Conservation (phyloP, 2,329 filamentous ascomycete species). For the Fusarium poae region DNA sequence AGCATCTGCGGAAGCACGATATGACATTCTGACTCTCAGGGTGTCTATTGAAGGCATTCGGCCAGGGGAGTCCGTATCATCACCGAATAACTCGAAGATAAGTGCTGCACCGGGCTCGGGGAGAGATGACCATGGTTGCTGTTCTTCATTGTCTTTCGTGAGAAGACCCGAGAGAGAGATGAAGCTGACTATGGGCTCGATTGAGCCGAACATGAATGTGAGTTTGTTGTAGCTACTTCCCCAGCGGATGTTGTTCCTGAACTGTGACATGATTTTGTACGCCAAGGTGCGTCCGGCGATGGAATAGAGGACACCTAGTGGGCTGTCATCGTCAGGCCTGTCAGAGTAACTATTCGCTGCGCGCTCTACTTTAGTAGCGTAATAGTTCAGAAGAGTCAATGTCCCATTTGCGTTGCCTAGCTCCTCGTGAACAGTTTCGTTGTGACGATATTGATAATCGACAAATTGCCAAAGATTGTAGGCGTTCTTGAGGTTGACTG, state of each 20-base stretch:
- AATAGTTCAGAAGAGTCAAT: slow-evolving; percentile 64
- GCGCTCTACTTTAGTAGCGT: slow-evolving; percentile 78
- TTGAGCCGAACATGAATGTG: slow-evolving; percentile 66
- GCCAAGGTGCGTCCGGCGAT: slow-evolving; percentile 68
- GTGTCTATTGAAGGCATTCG: slow-evolving; percentile 52
- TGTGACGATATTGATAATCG: slow-evolving; percentile 66
- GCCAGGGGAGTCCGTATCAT: slow-evolving; percentile 39
- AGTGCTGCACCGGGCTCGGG: slow-evolving; percentile 81
- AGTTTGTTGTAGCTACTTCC: slow-evolving; percentile 60
- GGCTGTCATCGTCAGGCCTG: slow-evolving; percentile 56
- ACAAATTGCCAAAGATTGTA: slow-evolving; percentile 68
- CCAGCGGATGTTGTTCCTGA: slow-evolving; percentile 59
- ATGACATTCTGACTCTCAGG: slow-evolving; percentile 68
- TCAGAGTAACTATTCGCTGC: slow-evolving; percentile 67
- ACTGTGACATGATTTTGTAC: slow-evolving; percentile 57
- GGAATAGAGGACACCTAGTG: slow-evolving; percentile 56
- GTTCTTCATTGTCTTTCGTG: slow-evolving; percentile 64
- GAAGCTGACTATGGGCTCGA: slow-evolving; percentile 68
- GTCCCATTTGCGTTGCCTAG: slow-evolving; percentile 54
- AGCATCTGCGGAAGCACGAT: slow-evolving; percentile 62
- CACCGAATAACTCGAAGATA: slow-evolving; percentile 74
- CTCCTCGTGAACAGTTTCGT: slow-evolving; percentile 56
- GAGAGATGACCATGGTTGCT: slow-evolving; percentile 53
- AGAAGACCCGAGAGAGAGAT: slow-evolving; percentile 64
- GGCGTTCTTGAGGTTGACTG: slow-evolving; percentile 63